Percentiles rank a stretch among this genome's conserved stretches.
phyloP scores from a whole-genome alignment of 2,329 filamentous ascomycete genomes.

The Zasmidium angulare region DNA sequence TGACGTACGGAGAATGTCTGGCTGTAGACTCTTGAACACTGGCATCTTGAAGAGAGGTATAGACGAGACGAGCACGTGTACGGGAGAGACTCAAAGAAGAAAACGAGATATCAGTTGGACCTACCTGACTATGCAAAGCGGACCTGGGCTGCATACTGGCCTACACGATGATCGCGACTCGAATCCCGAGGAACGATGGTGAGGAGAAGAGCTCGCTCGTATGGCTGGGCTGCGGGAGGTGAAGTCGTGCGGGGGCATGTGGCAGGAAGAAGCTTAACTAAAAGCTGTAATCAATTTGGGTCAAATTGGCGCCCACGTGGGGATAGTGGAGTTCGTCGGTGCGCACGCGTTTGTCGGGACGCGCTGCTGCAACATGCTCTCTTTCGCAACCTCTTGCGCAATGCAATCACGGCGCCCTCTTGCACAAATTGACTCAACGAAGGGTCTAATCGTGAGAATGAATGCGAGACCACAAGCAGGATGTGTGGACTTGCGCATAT shows the following conservation, averaged over 20 bases:
- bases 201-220: neutral
- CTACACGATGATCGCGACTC: neutral
- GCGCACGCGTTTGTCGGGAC: too few relatives aligned
- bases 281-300: neutral
- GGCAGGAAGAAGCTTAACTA: neutral
- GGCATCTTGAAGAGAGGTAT: slow-evolving; percentile 14
- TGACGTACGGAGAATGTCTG: slow-evolving; percentile 23
- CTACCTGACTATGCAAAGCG: neutral
- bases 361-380: too few relatives aligned
- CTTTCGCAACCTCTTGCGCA: too few relatives aligned
- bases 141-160: neutral
- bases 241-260: neutral
- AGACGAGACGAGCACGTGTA: neutral
- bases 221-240: neutral
- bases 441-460: too few relatives aligned
- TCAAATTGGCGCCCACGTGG: too few relatives aligned
- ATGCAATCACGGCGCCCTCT: too few relatives aligned
- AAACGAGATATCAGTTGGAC: neutral
- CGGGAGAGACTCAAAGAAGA: neutral
- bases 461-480: too few relatives aligned
- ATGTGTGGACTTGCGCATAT: too few relatives aligned
- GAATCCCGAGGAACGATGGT: neutral
- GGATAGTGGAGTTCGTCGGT: too few relatives aligned
- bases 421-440: too few relatives aligned
- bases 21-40: slow-evolving; percentile 23